Conservation (phyloP, 1,284 basidiomycete genomes). For the Naganishia cerealis region DNA sequence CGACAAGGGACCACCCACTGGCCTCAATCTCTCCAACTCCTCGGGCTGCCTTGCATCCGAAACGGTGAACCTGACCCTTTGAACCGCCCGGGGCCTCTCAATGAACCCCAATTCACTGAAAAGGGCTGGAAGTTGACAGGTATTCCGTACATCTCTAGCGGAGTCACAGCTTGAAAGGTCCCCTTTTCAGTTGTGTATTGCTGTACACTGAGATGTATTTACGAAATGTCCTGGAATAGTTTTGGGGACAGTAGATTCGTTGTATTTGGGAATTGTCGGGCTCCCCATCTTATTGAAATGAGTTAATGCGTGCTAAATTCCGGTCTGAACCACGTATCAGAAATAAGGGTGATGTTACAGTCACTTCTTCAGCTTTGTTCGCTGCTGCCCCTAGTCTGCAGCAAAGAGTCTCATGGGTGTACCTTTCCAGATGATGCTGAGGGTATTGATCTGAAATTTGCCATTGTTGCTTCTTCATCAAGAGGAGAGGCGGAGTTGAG, state of each 20-base stretch:
- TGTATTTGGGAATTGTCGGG: background rate
- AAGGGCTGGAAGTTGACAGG: constrained; percentile 27
- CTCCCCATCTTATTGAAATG: background rate
- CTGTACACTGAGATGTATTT: background rate
- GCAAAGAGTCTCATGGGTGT: too few species aligned
- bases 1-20: constrained; percentile 26
- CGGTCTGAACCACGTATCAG: too few species aligned
- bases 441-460: too few species aligned
- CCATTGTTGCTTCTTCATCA: too few species aligned
- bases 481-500: too few species aligned
- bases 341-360: too few species aligned
- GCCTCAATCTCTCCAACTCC: constrained; percentile 17
- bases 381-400: too few species aligned
- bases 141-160: constrained; percentile 25
- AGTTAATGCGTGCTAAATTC: too few species aligned
- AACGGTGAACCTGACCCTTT: constrained; percentile 13
- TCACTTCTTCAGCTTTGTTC: too few species aligned
- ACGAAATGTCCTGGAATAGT: background rate
- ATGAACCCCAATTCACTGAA: constrained; percentile 26
- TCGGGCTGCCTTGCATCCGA: constrained; percentile 1
- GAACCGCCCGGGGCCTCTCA: constrained; percentile 3
- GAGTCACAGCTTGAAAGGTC: background rate
- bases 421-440: too few species aligned
- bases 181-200: background rate
- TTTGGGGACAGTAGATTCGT: background rate